A percentile compares a stretch with the other conserved stretches of the same genome.
These are phyloP conservation scores for Sonneratia caseolaris DNA, from an alignment of 345 rosid species.

Conservation along the genomic window DNA sequence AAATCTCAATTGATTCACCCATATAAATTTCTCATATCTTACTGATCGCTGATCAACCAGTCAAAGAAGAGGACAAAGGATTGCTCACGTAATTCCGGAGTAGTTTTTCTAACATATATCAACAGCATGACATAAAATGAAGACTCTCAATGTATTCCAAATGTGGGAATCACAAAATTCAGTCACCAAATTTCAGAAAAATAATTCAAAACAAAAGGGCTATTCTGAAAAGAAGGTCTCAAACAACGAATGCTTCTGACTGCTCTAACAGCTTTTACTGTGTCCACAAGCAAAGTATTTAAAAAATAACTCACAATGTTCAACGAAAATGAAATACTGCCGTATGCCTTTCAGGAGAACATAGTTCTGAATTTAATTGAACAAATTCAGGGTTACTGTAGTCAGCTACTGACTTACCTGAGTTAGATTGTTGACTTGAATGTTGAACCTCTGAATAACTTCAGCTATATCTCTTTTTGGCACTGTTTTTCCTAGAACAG, in stretches of 20 bases:
- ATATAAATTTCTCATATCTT: background rate
- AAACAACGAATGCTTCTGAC: background rate
- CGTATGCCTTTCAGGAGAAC: background rate
- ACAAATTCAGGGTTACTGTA: background rate
- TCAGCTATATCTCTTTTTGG: slow-evolving; percentile 56
- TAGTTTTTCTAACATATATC: background rate
- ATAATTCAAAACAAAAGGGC: background rate
- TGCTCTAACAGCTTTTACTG: background rate
- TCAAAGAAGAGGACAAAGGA: background rate
- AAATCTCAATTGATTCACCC: background rate
- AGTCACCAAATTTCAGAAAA: background rate
- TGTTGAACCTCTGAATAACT: slow-evolving; percentile 63
- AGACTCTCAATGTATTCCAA: background rate
- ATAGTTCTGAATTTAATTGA: background rate
- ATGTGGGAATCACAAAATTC: background rate
- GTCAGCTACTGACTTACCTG: slow-evolving; percentile 44
- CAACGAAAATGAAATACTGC: background rate
- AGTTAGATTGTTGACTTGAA: slow-evolving; percentile 93
- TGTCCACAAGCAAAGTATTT: background rate
- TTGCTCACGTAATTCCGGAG: background rate
- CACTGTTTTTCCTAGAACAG: slow-evolving; percentile 43
- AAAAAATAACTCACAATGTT: background rate
- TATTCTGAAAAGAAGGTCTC: background rate
- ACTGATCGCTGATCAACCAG: background rate
- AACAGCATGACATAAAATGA: background rate